These are phyloP conservation scores for Pyrenophora graminea DNA, from an alignment of 2,329 filamentous ascomycete species.

Conservation along the genomic window DNA sequence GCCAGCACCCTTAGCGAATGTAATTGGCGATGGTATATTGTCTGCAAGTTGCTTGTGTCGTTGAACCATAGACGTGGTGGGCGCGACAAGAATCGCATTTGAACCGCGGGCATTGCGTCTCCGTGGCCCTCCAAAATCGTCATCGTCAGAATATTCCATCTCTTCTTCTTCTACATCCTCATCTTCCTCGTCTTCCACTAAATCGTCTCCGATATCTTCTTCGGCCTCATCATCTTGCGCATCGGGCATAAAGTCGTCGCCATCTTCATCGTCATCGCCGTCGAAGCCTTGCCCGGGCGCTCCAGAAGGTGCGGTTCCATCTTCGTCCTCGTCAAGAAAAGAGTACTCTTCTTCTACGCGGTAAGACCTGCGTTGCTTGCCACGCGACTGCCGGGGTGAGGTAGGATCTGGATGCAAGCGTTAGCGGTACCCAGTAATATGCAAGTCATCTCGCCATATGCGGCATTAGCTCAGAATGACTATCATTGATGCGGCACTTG, in stretches of 20 bases:
- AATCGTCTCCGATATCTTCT: conserved; percentile 30
- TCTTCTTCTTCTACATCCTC: conserved; percentile 26
- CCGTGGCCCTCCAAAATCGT: conserved; percentile 11
- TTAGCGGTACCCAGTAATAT: conserved; percentile 6
- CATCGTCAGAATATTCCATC: conserved; percentile 22
- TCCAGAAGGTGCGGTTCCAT: conserved; percentile 13
- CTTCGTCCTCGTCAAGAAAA: conserved; percentile 30
- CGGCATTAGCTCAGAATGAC: neutral
- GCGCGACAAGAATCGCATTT: conserved; percentile 12
- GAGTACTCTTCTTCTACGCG: conserved; percentile 28
- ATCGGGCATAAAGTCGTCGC: conserved; percentile 34
- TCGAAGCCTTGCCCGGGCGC: conserved; percentile 9
- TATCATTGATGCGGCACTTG: neutral
- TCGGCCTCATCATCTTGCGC: conserved; percentile 31
- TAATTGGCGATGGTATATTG: conserved; percentile 13
- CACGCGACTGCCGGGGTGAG: conserved; percentile 29
- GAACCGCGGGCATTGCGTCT: conserved; percentile 9
- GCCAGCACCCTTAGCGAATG: conserved; percentile 20
- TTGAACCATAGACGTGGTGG: conserved; percentile 5
- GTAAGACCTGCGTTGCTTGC: conserved; percentile 24
- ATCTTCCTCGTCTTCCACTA: conserved; percentile 44
- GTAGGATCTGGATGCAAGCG: conserved; percentile 8
- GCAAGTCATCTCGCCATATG: conserved; percentile 3
- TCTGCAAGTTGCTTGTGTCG: conserved; percentile 5
- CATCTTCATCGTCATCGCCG: conserved; percentile 26